These are phyloP conservation scores for Hamamelis virginiana DNA, from an alignment of 164 flowering plant genomes.

Conservation along the genomic window DNA sequence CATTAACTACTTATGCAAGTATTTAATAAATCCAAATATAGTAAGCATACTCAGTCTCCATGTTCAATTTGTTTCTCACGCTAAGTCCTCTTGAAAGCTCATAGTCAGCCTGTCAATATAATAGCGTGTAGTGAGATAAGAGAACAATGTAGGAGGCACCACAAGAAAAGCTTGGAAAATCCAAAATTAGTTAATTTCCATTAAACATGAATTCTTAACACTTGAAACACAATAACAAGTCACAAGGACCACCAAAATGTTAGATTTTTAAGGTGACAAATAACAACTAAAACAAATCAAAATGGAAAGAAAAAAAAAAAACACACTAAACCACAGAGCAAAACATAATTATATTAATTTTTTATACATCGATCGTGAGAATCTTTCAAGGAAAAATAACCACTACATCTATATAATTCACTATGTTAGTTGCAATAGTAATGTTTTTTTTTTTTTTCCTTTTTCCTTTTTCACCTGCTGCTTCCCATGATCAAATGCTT, in stretches of 20 bases:
- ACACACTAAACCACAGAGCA: too few relatives aligned
- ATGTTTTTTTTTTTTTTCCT: not conserved
- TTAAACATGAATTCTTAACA: too few relatives aligned
- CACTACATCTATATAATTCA: too few relatives aligned
- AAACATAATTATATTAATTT: too few relatives aligned
- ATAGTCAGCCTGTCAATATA: constrained; percentile 59
- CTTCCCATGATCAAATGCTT: constrained; percentile 95
- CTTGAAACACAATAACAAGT: too few relatives aligned
- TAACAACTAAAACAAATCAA: too few relatives aligned
- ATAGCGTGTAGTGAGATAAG: not conserved
- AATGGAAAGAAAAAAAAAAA: too few relatives aligned
- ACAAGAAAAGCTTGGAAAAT: not conserved
- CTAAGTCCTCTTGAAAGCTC: constrained; percentile 68
- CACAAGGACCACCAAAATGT: too few relatives aligned
- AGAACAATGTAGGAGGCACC: not conserved
- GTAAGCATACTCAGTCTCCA: constrained; percentile 73
- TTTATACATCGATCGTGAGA: too few relatives aligned
- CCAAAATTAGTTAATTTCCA: not conserved
- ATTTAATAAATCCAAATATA: constrained; percentile 4
- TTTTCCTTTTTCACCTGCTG: constrained; percentile 55
- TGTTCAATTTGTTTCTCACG: constrained; percentile 53
- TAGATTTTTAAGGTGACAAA: too few relatives aligned
- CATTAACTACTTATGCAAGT: not conserved
- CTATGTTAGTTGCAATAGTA: too few relatives aligned
- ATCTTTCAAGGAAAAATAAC: too few relatives aligned